Conservation (phyloP, 257 asterid species). For the Solanum chiquidenum region DNA sequence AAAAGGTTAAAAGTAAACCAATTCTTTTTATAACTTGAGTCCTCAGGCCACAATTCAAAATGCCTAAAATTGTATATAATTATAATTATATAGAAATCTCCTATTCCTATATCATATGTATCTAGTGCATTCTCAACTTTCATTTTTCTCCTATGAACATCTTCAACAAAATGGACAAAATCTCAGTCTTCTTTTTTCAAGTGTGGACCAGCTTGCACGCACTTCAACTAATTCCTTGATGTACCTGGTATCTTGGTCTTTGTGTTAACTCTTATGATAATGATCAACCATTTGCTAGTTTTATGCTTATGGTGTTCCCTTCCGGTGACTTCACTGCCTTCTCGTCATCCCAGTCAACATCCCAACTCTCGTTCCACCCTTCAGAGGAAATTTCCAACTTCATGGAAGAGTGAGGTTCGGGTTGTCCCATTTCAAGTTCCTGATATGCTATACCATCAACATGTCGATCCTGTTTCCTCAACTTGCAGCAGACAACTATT, state of each 20-base stretch:
- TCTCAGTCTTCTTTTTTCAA: neutral
- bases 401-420: slow-evolving; percentile 10
- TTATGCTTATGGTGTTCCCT: neutral
- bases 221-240: neutral
- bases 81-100: neutral
- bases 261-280: neutral
- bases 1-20: neutral
- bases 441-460: slow-evolving; percentile 40
- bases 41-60: neutral
- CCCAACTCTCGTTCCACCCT: slow-evolving; percentile 60
- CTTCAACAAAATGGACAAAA: neutral
- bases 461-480: slow-evolving; percentile 20
- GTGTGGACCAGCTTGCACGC: neutral
- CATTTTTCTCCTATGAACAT: neutral
- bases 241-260: neutral
- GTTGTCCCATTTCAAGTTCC: slow-evolving; percentile 54
- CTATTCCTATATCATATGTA: neutral
- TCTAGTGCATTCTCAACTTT: neutral
- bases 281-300: slow-evolving; percentile 6
- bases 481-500: slow-evolving; percentile 25
- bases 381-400: slow-evolving; percentile 14
- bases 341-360: slow-evolving; percentile 54
- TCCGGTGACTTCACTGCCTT: slow-evolving; percentile 14
- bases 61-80: neutral
- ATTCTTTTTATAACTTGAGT: neutral